Base-by-base conservation (phyloP, 352 stramenopile genomes). In the Phytophthora idaei region DNA sequence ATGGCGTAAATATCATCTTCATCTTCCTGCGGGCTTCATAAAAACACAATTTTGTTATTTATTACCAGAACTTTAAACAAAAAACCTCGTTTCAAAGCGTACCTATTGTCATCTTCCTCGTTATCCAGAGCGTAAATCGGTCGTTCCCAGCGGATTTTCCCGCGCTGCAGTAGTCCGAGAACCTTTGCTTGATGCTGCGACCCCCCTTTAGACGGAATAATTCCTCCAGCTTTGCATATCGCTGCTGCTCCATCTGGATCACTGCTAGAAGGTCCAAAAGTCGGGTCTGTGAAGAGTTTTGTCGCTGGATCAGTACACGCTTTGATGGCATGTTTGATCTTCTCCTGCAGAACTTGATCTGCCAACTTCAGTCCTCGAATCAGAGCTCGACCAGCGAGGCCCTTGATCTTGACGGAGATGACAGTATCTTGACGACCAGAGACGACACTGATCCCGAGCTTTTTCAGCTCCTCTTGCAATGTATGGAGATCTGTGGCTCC, bases 391-490 rank as follows among this genome's bases (percentile, higher is more conserved):
- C 87, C 85, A 25, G 79, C 81, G 17, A 93, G 56, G 0, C 86
- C 85, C 56, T 91, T 87, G 57, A 94, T 90, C 64, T 84, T 81
- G 50, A 94, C 80, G 0, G 83, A 85, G 14, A 96, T 77, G 61
- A 96, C 69, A 0, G 85, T 94, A 56, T 92, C 82, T 64, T 93
- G 85, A 14, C 76, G 81, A 29, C 85, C 82, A 0, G 84, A 93
- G 11, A 93, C 77, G 57, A 96, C 81, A 25, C 36, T 76, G 45
- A 94, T 88, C 0, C 85, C 88, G 11, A 94, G 69, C 59, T 89
- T 91, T 57, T 92, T 90, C 17, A 96, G 80, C 76, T 93, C 83
- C 50, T 93, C 81, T 61, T 96, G 85, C 32, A 96, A 63, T 7
- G 61, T 63, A 21, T 73, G 77, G 17, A 91, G 60, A 57, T 92